A percentile compares a stretch with the other conserved stretches of the same genome.
phyloP scores from a whole-genome alignment of 1,284 basidiomycete species.

The Malassezia dermatis region DNA sequence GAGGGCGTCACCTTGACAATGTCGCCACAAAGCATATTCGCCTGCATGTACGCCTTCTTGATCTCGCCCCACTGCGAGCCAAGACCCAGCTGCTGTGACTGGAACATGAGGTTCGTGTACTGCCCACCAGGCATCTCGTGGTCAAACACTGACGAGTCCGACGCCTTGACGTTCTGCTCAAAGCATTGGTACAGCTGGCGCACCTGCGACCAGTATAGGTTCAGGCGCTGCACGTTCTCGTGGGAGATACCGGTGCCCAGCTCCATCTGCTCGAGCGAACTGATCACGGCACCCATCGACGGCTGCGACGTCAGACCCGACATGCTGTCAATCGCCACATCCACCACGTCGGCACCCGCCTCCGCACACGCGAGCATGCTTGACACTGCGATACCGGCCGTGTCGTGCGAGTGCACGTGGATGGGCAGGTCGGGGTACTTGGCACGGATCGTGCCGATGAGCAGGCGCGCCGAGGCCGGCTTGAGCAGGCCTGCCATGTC shows the following conservation, averaged over 20 bases:
- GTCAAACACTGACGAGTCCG: slow-evolving; percentile 76
- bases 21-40: slow-evolving; percentile 69
- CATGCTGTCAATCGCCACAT: slow-evolving; percentile 92
- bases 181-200: slow-evolving; percentile 91
- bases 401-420: slow-evolving; percentile 99
- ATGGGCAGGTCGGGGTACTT: slow-evolving; percentile 96
- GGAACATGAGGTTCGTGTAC: slow-evolving; percentile 63
- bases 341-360: slow-evolving; percentile 93
- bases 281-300: slow-evolving; percentile 90
- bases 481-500: slow-evolving; percentile 99
- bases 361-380: slow-evolving; percentile 91
- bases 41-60: slow-evolving; percentile 85
- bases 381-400: slow-evolving; percentile 91
- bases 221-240: slow-evolving; percentile 92
- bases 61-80: slow-evolving; percentile 97
- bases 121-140: slow-evolving; percentile 98
- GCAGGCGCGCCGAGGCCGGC: slow-evolving; percentile 81
- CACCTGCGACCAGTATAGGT: slow-evolving; percentile 97
- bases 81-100: slow-evolving; percentile 90
- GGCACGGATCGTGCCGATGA: slow-evolving; percentile 85
- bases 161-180: slow-evolving; percentile 94
- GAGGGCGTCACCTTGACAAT: slow-evolving; percentile 99
- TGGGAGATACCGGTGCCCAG: slow-evolving; percentile 95
- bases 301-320: slow-evolving; percentile 97
- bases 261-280: slow-evolving; percentile 85